phyloP scores from a whole-genome alignment of 306 rosid species.

The Psophocarpus tetragonolobus region DNA sequence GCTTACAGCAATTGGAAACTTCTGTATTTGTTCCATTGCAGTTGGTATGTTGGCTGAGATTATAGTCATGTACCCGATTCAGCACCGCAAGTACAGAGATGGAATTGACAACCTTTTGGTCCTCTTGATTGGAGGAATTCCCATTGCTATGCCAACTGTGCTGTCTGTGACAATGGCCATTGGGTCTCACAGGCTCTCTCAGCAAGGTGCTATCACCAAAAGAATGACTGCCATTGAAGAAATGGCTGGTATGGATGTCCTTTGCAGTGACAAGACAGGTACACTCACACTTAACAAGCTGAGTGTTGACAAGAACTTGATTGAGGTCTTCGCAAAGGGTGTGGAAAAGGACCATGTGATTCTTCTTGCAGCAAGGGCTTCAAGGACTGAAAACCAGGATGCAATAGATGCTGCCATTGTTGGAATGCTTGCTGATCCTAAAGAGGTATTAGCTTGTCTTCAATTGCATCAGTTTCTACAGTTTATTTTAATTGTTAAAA shows the following conservation, averaged over 20 bases:
- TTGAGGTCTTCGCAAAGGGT: constrained; percentile 85
- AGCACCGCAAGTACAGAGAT: constrained; percentile 73
- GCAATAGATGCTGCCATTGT: constrained; percentile 98
- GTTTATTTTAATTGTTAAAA: constrained; percentile 8
- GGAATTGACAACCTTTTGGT: constrained; percentile 97
- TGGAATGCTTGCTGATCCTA: constrained; percentile 98
- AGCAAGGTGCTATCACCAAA: constrained; percentile 98
- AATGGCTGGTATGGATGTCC: constrained; percentile 99
- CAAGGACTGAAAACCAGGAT: constrained; percentile 94
- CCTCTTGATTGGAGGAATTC: constrained; percentile 97
- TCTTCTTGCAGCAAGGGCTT: constrained; percentile 92
- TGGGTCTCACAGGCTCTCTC: constrained; percentile 95
- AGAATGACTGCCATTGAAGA: constrained; percentile 99
- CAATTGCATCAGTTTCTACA: constrained; percentile 7
- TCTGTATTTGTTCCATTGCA: constrained; percentile 95
- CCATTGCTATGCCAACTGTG: constrained; percentile 99
- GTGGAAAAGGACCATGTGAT: constrained; percentile 81
- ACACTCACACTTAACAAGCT: constrained; percentile 97
- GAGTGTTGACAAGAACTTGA: constrained; percentile 77
- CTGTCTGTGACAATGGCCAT: constrained; percentile 98
- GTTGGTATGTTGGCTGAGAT: constrained; percentile 87
- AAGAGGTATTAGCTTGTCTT: constrained; percentile 61
- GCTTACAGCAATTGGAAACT: constrained; percentile 92
- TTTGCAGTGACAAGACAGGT: constrained; percentile 98
- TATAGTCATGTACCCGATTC: constrained; percentile 96